A percentile compares a stretch with the other conserved stretches of the same genome.
Evolutionary conservation across 2,329 filamentous ascomycete species (phyloP).

Genomic region (Aspergillus uvarum): DNA sequence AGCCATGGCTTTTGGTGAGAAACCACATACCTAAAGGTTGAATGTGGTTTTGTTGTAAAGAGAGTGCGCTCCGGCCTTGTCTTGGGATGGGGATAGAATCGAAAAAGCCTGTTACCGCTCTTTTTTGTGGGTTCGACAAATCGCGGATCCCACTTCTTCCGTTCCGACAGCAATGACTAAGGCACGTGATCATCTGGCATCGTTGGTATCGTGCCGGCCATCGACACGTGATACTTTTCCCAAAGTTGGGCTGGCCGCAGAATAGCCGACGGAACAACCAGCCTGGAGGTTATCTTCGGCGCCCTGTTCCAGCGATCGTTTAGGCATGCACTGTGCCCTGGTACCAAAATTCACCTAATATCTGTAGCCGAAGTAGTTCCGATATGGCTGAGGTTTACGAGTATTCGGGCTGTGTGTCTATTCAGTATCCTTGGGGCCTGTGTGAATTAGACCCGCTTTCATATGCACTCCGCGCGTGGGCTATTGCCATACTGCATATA

Average conservation of each 20-base stretch:
- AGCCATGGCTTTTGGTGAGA: constrained; percentile 2
- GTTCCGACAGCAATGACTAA: constrained; percentile 12
- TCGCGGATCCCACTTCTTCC: constrained; percentile 16
- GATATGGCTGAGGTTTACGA: background rate
- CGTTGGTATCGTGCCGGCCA: background rate
- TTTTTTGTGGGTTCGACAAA: constrained; percentile 23
- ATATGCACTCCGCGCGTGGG: too few species aligned
- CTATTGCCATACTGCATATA: too few species aligned
- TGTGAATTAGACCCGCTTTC: background rate
- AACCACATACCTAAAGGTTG: constrained; percentile 10
- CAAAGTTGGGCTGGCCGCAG: background rate
- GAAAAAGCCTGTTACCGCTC: constrained; percentile 15
- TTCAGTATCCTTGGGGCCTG: background rate
- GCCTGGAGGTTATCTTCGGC: too few species aligned
- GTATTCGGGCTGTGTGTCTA: background rate
- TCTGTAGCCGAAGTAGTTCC: background rate
- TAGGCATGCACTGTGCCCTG: background rate
- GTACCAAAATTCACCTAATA: background rate
- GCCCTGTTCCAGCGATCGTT: background rate
- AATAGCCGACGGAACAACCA: background rate
- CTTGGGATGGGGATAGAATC: constrained; percentile 13
- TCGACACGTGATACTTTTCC: background rate
- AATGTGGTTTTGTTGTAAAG: constrained; percentile 7
- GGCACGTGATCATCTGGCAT: background rate
- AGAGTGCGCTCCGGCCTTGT: constrained; percentile 21